Percentiles rank a stretch among this genome's conserved stretches.
Conservation (phyloP, 805 yeast species). For the Sugiyamaella smithiae region DNA sequence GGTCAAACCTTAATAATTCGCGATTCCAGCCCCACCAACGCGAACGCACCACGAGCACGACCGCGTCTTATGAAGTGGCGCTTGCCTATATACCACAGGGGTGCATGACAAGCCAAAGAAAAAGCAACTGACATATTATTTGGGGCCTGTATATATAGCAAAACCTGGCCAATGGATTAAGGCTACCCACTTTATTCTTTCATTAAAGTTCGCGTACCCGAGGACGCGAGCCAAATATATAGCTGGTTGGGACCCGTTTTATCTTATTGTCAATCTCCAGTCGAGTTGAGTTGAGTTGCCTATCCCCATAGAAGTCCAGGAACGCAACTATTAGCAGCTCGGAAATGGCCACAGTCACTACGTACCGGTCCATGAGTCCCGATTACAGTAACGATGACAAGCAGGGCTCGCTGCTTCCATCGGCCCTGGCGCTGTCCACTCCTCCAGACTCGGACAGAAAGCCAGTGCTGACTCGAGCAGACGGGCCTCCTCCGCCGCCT, state of each 20-base stretch:
- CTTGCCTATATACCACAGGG: neutral
- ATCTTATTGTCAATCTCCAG: no score
- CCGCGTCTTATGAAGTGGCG: constrained; percentile 3
- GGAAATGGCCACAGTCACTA: constrained; percentile 1
- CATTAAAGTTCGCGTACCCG: no score
- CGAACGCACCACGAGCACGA: constrained; percentile 5
- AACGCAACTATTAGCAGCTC: no score
- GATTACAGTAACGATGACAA: neutral
- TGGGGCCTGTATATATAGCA: neutral
- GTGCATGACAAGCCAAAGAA: neutral
- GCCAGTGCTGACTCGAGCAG: neutral
- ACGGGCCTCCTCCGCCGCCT: constrained; percentile 1
- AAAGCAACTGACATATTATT: constrained; percentile 1
- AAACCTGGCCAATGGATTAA: neutral
- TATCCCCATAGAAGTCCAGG: no score
- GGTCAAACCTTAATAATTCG: no score
- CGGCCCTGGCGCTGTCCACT: constrained; percentile 4
- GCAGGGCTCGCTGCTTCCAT: constrained; percentile 5
- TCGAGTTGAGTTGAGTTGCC: no score
- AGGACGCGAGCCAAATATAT: no score
- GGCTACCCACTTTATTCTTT: constrained; percentile 4
- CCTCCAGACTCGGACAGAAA: constrained; percentile 12
- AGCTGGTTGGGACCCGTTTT: no score
- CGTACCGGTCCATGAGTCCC: constrained; percentile 1
- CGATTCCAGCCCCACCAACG: no score